Conservation (phyloP, 2,329 filamentous ascomycete genomes). For the Arthrinium phaeospermum region DNA sequence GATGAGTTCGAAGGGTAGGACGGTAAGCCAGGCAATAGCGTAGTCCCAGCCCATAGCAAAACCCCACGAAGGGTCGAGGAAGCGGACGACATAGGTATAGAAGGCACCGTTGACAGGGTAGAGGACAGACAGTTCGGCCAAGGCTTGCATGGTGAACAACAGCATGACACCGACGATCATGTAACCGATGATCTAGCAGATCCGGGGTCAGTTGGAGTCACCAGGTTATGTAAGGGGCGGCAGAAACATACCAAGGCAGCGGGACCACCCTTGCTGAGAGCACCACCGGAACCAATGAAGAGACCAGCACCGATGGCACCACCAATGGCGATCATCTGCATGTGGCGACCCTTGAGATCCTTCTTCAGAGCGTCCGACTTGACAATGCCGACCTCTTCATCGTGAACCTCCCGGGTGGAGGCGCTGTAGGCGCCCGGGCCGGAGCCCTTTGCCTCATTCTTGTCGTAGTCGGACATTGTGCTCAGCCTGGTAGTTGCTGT, state of each 20-base stretch:
- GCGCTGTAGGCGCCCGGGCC: constrained; percentile 28
- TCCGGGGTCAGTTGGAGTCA: background rate
- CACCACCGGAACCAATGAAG: constrained; percentile 70
- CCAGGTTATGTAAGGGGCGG: background rate
- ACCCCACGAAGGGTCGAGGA: constrained; percentile 65
- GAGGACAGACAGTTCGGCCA: constrained; percentile 64
- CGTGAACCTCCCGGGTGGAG: constrained; percentile 27
- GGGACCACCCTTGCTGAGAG: constrained; percentile 67
- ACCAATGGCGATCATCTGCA: constrained; percentile 55
- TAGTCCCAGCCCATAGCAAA: constrained; percentile 62
- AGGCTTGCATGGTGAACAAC: constrained; percentile 62
- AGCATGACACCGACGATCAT: constrained; percentile 63
- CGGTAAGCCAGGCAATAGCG: constrained; percentile 53
- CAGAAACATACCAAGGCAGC: constrained; percentile 40
- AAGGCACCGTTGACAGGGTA: constrained; percentile 68
- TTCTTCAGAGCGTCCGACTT: constrained; percentile 41
- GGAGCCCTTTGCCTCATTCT: constrained; percentile 33
- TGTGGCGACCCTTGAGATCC: constrained; percentile 45
- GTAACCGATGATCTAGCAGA: constrained; percentile 51
- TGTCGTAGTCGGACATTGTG: constrained; percentile 36
- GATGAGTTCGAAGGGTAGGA: constrained; percentile 60
- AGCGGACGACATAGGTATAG: constrained; percentile 65
- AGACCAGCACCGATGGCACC: constrained; percentile 62
- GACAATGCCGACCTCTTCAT: constrained; percentile 45
- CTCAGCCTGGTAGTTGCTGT: background rate